A percentile compares a stretch with the other conserved stretches of the same genome.
phyloP scores from a whole-genome alignment of 2,329 filamentous ascomycete genomes.

The Proliferodiscus dingleyae region DNA sequence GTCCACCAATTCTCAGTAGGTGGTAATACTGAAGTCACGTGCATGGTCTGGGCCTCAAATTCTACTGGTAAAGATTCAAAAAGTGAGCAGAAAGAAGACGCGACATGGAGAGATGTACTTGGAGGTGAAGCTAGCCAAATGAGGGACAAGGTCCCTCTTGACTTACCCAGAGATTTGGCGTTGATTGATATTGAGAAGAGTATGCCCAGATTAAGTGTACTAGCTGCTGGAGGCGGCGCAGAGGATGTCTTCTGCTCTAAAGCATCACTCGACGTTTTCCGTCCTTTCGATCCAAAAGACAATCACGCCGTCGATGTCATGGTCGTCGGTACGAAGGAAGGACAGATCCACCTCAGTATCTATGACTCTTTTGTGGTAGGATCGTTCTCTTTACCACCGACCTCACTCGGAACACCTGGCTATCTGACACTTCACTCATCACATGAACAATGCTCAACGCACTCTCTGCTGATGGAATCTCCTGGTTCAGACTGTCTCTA shows the following conservation, averaged over 20 bases:
- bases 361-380: conserved; percentile 84
- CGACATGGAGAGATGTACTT: conserved; percentile 21
- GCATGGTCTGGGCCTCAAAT: conserved; percentile 36
- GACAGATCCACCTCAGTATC: conserved; percentile 70
- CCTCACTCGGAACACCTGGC: conserved; percentile 23
- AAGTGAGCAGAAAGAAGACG: conserved; percentile 12
- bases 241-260: conserved; percentile 33
- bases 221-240: conserved; percentile 59
- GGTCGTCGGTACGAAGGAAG: conserved; percentile 66
- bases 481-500: conserved; percentile 42
- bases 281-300: conserved; percentile 48
- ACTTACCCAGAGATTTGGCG: conserved; percentile 69
- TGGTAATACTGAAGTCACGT: conserved; percentile 38
- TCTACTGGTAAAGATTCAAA: conserved; percentile 17
- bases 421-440: conserved; percentile 57
- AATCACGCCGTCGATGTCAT: conserved; percentile 76
- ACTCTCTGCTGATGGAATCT: conserved; percentile 61
- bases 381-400: conserved; percentile 46
- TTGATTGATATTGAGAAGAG: conserved; percentile 72
- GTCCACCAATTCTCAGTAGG: conserved; percentile 60
- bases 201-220: conserved; percentile 68
- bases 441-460: conserved; percentile 69
- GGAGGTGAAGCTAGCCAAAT: conserved; percentile 7
- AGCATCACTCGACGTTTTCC: conserved; percentile 32
- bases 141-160: conserved; percentile 25